Evolutionary conservation across 179 eudicot species (phyloP).

Genomic region (Silene noctiflora): DNA sequence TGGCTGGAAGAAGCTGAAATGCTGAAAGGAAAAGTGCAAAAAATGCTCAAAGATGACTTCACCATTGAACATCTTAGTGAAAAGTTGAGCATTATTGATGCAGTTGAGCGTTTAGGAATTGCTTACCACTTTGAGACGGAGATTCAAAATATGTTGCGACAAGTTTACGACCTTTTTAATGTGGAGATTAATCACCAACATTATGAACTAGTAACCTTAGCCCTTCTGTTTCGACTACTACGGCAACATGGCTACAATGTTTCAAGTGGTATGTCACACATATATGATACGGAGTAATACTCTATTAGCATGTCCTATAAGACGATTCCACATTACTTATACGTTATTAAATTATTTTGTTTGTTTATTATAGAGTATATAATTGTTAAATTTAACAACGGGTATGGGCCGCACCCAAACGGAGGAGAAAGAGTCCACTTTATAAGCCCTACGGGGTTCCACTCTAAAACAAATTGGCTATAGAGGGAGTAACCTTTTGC

Average conservation of each 20-base stretch:
- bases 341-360: too few relatives aligned
- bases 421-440: too few relatives aligned
- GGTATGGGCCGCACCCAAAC: too few relatives aligned
- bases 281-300: too few relatives aligned
- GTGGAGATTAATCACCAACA: not conserved
- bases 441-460: too few relatives aligned
- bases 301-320: too few relatives aligned
- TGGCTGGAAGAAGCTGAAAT: conserved; percentile 22
- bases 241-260: conserved; percentile 42
- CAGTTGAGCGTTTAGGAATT: conserved; percentile 39
- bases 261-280: conserved; percentile 26
- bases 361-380: too few relatives aligned
- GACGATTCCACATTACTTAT: too few relatives aligned
- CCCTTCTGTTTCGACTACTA: conserved; percentile 42
- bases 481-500: too few relatives aligned
- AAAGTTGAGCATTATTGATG: conserved; percentile 32
- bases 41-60: not conserved
- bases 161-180: conserved; percentile 2
- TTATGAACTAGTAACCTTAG: conserved; percentile 22
- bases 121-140: conserved; percentile 44
- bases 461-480: too few relatives aligned
- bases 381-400: too few relatives aligned
- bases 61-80: not conserved
- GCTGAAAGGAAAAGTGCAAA: conserved; percentile 20
- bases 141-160: conserved; percentile 19